Evolutionary conservation across 1,284 basidiomycete genomes (phyloP), one percentile per base, ranked within the genome.

Genomic region (Garcileccinum viscosum): DNA sequence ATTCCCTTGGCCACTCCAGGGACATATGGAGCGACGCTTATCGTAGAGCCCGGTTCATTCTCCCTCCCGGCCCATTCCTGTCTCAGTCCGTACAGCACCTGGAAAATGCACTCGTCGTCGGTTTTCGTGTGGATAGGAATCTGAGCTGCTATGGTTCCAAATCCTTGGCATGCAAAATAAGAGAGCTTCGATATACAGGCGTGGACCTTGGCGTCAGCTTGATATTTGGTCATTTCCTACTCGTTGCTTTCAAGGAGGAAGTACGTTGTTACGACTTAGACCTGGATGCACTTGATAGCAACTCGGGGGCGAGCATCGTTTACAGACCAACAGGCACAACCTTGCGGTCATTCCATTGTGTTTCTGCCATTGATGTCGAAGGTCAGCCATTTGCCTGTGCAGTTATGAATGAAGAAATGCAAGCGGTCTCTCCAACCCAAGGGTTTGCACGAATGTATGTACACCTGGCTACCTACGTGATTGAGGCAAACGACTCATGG

Each of bases 241-340:
- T 77, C 37, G 3, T 76, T 50, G 69, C 74, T 11, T 37, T 72
- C 44, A 64, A 38, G 30, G 62, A 72, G 7, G 67, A 74, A 64
- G 63, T 77, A 14, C 72, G 67, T 11, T 75, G 72, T 12, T 75
- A 75, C 58, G 75, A 76, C 62, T 44, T 74, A 61, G 66, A 42
- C 47, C 40, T 72, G 47, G 69, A 74, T 22, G 33, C n/a, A 1
- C 62, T 61, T 8, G 70, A 74, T 33, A 70, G 68, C 62, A 67
- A 67, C 50, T 69, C 69, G 30, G 65, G 58, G 17, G 64, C 73
- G 15, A 67, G 60, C 33, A 59, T 71, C 37, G n/a, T 74, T 58
- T 64, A 76, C 61, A 67, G 67, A 62, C 33, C 64, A 22, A 63
- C 64, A 9, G 8, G 37, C 11, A 56, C 71, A 11, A 35, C 35